Evolutionary conservation across 176 grass and related monocot genomes (phyloP).

Genomic region (bread wheat (Triticum aestivum)): DNA sequence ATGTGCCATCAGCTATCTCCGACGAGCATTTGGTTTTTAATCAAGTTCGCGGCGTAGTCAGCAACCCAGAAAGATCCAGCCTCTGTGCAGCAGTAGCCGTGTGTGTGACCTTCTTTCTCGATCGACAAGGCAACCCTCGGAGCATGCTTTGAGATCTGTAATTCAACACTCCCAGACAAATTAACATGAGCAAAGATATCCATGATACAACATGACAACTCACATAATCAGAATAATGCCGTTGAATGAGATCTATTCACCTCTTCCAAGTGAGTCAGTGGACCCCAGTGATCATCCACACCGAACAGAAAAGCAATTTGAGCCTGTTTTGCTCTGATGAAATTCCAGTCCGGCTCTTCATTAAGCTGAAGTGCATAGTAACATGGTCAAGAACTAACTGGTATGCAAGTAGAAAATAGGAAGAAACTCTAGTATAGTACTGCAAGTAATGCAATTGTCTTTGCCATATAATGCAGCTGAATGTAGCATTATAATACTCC

Average conservation of each 20-base stretch:
- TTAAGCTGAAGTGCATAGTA: conserved; percentile 41
- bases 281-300: conserved; percentile 87
- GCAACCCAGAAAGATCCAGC: conserved; percentile 74
- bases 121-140: conserved; percentile 52
- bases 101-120: conserved; percentile 82
- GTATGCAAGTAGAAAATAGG: conserved; percentile 18
- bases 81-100: conserved; percentile 74
- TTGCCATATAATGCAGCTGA: too few species aligned
- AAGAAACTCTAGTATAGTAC: neutral
- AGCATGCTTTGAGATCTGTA: conserved; percentile 47
- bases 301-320: conserved; percentile 79
- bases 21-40: conserved; percentile 39
- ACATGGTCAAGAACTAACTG: conserved; percentile 19
- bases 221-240: neutral
- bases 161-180: neutral
- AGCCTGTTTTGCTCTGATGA: conserved; percentile 56
- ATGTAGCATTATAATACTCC: too few species aligned
- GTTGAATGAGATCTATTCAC: neutral
- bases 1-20: neutral
- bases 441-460: neutral
- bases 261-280: conserved; percentile 26
- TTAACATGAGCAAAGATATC: neutral
- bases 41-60: conserved; percentile 37
- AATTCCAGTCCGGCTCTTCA: conserved; percentile 82
- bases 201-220: neutral